Base-by-base conservation (phyloP, 1,284 basidiomycete genomes). In the Trametes pubescens region DNA sequence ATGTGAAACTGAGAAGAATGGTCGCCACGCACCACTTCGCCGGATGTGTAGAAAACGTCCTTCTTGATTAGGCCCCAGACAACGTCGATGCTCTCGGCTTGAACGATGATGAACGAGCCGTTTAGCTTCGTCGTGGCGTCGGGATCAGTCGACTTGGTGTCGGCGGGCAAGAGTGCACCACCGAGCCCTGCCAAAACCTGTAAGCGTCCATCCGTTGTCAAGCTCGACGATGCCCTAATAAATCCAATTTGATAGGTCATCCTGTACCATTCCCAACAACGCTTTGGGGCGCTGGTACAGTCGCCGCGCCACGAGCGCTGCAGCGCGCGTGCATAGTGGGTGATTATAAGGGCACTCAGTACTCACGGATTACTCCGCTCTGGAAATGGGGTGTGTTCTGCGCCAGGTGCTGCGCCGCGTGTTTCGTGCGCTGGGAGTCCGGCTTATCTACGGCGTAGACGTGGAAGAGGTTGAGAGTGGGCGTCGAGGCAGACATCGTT, bases 21-120 rank as follows among this genome's bases (percentile, higher is more conserved):
- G n/a, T 24, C 21, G 3, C n/a, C 16, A 58, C 64, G 34, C 14
- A 65, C 64, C 55, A 65, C 64, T 24, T 65, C 56, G 18, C 64
- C 64, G 22, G 62, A 64, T 18, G 64, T 58, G 29, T 58, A 65
- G 40, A 44, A 65, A 0, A 48, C 13, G 55, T 65, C 64, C n/a
- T 61, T 51, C 51, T 61, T 61, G 46, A 65, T 6, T 18, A n/a
- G 32, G 21, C 46, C 55, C 64, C 47, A 60, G 2, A 60, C 59
- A 13, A 40, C 18, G 5, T 61, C 64, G 18, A 44, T 26, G 38
- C 44, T 58, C 26, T 59, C 56, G 34, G 55, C 59, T n/a, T 57
- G 37, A 0, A 61, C 51, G 37, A 65, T 34, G 13, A 61, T 51
- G 29, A 34, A 61, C 16, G 59, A 61, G 18, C 64, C 64, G n/a